Base-by-base conservation (phyloP, 768 basidiomycete species). In the Ramaria sp. region DNA sequence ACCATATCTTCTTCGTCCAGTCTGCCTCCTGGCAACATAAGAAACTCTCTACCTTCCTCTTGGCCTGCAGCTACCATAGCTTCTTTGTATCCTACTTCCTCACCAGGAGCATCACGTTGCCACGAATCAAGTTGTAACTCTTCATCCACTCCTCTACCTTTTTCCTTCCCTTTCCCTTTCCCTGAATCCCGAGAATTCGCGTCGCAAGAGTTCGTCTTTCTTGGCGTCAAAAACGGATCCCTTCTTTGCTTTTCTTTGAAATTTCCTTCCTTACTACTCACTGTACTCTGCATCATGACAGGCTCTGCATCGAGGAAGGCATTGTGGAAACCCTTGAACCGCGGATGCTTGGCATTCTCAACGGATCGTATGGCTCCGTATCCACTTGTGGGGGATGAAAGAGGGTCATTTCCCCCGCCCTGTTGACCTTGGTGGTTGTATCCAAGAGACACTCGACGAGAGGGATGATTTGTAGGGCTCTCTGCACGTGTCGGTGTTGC, bases 311-410 rank as follows among this genome's bases (percentile, higher is more conserved):
- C 63, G 4, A 62, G 64, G 58, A 82, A 82, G 10, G 78, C 67
- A 57, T 81, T 80, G 56, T 79, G 70, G 58, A 82, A 80, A 6
- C 79, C 79, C 16, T 54, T 54, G 25, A 54, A 54, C 43, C 30
- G 42, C n/a, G 27, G 20, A 7, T 54, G 32, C 20, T 34, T 44
- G 13, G 27, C 15, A 3, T 39, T 7, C 39, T 22, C 13, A 15
- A 22, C 24, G 13, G 34, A 20, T 37, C 24, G 12, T 18, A 6
- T 32, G 13, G 25, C 8, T 18, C n/a, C 6, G 24, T 22, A 5
- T 13, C 5, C 7, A 28, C 38, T 39, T 18, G 38, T 52, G 20
- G 51, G 51, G 18, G 51, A 52, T 6, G 51, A 52, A n/a, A 43
- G 20, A 13, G 59, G 41, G 50, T 13, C 61, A 59, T 39, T 42